phyloP scores from a whole-genome alignment of 805 yeast genomes.

The Pichia phayaonensis region DNA sequence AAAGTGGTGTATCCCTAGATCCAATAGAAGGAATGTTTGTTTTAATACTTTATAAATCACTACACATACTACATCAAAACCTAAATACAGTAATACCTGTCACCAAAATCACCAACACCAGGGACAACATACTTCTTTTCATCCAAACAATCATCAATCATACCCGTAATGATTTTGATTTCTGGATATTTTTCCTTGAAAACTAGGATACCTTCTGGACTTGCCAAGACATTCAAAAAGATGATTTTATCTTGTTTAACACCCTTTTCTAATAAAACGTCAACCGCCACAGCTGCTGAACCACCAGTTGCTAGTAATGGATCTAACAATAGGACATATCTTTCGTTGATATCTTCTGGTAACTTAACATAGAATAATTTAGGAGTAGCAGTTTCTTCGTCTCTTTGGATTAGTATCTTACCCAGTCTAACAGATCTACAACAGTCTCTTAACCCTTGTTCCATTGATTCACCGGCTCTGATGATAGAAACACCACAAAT shows the following conservation, averaged over 20 bases:
- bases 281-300: constrained; percentile 94
- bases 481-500: constrained; percentile 98
- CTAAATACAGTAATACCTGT: constrained; percentile 87
- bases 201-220: constrained; percentile 86
- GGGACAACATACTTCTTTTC: constrained; percentile 83
- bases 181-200: constrained; percentile 76
- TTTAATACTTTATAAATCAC: background rate
- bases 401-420: constrained; percentile 93
- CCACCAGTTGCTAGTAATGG: constrained; percentile 99
- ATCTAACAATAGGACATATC: constrained; percentile 87
- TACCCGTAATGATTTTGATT: constrained; percentile 88
- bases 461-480: constrained; percentile 99
- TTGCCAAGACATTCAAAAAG: constrained; percentile 84
- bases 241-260: constrained; percentile 82
- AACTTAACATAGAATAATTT: constrained; percentile 87
- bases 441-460: constrained; percentile 95
- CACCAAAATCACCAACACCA: constrained; percentile 97
- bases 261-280: constrained; percentile 79
- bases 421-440: constrained; percentile 95
- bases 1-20: no score
- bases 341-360: constrained; percentile 82
- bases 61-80: background rate
- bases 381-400: constrained; percentile 94
- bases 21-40: no score
- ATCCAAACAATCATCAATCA: constrained; percentile 80